phyloP scores from a whole-genome alignment of 2,329 filamentous ascomycete species.

The Calonectria pseudoturangicola region DNA sequence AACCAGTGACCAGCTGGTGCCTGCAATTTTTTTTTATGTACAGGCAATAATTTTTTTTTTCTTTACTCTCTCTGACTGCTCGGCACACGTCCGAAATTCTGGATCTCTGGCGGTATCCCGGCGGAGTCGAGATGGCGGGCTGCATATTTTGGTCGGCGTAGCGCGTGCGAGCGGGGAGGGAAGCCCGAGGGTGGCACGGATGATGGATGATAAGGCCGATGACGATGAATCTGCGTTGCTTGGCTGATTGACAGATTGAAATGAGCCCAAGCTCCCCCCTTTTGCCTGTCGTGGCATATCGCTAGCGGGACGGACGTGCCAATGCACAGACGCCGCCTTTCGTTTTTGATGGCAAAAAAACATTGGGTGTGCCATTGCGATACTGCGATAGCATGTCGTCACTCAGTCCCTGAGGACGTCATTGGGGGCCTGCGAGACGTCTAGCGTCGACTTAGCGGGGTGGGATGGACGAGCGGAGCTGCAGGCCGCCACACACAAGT shows the following conservation, averaged over 20 bases:
- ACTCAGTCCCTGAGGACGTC: constrained; percentile 23
- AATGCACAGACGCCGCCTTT: neutral
- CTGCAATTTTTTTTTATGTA: neutral
- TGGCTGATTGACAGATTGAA: constrained; percentile 4
- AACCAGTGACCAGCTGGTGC: neutral
- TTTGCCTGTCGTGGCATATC: constrained; percentile 4
- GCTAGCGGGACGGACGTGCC: neutral
- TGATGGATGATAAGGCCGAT: constrained; percentile 4
- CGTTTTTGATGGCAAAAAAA: neutral
- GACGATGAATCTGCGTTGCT: neutral
- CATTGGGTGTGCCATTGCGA: constrained; percentile 19
- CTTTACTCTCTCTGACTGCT: neutral
- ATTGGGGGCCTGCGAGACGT: constrained; percentile 11
- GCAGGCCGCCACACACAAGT: constrained; percentile 1
- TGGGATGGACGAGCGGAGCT: constrained; percentile 25
- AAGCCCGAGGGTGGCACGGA: constrained; percentile 24
- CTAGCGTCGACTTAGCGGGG: constrained; percentile 22
- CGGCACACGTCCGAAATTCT: constrained; percentile 30
- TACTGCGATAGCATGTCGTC: constrained; percentile 21
- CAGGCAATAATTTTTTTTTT: neutral
- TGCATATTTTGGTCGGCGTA: constrained; percentile 24
- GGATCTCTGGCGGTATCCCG: constrained; percentile 28
- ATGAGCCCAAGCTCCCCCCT: neutral
- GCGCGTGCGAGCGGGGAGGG: constrained; percentile 18
- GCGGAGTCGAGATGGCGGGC: constrained; percentile 34